Evolutionary conservation across 2,329 filamentous ascomycete genomes (phyloP).

Genomic region (Phialophora expanda): DNA sequence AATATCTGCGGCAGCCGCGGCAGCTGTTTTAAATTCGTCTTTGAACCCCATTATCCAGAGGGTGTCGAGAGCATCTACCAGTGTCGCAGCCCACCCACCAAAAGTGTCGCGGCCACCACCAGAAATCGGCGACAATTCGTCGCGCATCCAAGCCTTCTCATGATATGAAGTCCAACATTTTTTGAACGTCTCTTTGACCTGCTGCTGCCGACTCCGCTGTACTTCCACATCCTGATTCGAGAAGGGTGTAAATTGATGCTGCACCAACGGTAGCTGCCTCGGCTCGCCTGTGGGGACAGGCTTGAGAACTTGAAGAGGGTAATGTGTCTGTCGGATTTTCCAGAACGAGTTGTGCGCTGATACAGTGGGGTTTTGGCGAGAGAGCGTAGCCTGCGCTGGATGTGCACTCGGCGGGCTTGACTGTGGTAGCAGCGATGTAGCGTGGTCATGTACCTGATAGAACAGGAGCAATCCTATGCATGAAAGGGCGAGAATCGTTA

Average conservation of each 20-base stretch:
- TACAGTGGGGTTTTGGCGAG: too few species aligned
- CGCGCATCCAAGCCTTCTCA: not conserved
- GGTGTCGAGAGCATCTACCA: conserved; percentile 66
- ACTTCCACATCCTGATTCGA: not conserved
- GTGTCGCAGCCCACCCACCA: conserved; percentile 63
- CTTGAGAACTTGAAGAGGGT: not conserved
- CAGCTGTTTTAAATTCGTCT: conserved; percentile 62
- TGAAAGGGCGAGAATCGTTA: too few species aligned
- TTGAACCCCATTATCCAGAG: conserved; percentile 66
- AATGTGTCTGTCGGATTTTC: not conserved
- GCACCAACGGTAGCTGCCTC: not conserved
- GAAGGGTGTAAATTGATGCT: not conserved
- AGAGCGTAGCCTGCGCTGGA: too few species aligned
- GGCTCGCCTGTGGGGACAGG: not conserved
- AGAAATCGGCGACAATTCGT: conserved; percentile 2
- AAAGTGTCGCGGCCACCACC: conserved; percentile 59
- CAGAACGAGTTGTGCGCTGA: not conserved
- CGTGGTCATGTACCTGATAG: too few species aligned
- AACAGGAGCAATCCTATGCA: too few species aligned
- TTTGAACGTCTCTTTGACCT: conserved; percentile 8
- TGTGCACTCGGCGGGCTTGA: too few species aligned
- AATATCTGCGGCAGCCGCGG: conserved; percentile 57
- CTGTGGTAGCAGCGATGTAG: too few species aligned
- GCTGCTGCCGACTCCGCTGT: not conserved
- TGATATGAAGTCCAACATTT: conserved; percentile 4